These are phyloP conservation scores for Ganoderma multipileum DNA, from an alignment of 1,284 basidiomycete species.

Conservation along the genomic window DNA sequence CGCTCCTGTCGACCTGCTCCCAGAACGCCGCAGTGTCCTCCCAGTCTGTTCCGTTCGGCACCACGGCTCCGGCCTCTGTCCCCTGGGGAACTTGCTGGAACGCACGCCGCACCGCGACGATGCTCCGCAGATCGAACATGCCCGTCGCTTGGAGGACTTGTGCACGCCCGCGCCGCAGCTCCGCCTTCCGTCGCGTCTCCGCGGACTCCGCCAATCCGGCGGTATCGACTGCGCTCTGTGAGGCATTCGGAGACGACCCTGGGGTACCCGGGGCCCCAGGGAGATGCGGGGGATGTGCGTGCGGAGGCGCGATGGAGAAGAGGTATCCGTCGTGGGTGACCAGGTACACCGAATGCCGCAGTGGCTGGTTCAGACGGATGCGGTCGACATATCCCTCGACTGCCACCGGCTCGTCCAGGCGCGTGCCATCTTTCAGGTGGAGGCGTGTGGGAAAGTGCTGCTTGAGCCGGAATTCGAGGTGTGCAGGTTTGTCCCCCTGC, in stretches of 20 bases:
- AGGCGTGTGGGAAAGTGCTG: conserved; percentile 68
- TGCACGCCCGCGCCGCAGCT: conserved; percentile 65
- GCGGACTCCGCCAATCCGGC: conserved; percentile 38
- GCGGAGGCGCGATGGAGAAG: conserved; percentile 61
- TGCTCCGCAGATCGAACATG: conserved; percentile 71
- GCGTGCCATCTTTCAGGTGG: conserved; percentile 59
- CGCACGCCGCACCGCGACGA: conserved; percentile 70
- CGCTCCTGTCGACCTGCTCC: conserved; percentile 45
- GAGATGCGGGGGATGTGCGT: conserved; percentile 74
- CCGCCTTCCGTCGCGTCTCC: conserved; percentile 53
- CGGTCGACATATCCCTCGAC: conserved; percentile 85
- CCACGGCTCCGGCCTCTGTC: conserved; percentile 42
- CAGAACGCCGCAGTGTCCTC: conserved; percentile 50
- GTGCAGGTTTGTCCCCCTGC: conserved; percentile 58
- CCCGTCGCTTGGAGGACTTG: conserved; percentile 74
- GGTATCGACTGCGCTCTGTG: conserved; percentile 25
- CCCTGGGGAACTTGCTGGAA: conserved; percentile 52
- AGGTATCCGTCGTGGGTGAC: conserved; percentile 77
- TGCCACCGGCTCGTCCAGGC: conserved; percentile 72
- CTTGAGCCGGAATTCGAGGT: conserved; percentile 76
- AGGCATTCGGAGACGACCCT: conserved; percentile 16
- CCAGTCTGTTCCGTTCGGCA: conserved; percentile 35
- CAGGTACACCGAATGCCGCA: conserved; percentile 72
- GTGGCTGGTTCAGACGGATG: conserved; percentile 67
- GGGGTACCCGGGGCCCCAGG: conserved; percentile 55